These are phyloP conservation scores for Pseudogymnoascus sp. DNA, from an alignment of 2,329 filamentous ascomycete species.

Conservation along the genomic window DNA sequence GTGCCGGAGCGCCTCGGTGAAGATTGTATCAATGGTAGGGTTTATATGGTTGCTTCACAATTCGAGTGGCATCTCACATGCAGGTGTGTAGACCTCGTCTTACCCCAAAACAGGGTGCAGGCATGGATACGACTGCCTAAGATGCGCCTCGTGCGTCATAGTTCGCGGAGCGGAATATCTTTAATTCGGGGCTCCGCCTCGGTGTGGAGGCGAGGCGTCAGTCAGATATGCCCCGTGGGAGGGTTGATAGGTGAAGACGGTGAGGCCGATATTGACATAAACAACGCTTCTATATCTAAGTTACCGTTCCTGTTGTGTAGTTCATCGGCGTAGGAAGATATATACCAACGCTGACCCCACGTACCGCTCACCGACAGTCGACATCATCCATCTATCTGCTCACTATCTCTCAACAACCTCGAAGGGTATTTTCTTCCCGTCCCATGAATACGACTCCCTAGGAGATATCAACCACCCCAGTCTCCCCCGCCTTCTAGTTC, in stretches of 20 bases:
- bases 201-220: not conserved
- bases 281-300: not conserved
- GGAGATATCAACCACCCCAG: not conserved
- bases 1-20: not conserved
- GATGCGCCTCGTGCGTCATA: slow-evolving; percentile 5
- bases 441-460: not conserved
- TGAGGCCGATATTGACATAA: not conserved
- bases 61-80: not conserved
- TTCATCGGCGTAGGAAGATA: not conserved
- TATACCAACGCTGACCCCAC: not conserved
- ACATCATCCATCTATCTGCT: not conserved
- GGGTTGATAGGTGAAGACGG: slow-evolving; percentile 5
- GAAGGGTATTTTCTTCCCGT: not conserved
- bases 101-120: not conserved
- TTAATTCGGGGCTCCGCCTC: not conserved
- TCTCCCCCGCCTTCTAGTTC: not conserved
- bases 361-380: not conserved
- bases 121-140: not conserved
- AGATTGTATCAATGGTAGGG: not conserved
- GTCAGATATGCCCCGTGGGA: not conserved
- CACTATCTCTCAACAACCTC: not conserved
- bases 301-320: not conserved
- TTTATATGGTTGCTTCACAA: slow-evolving; percentile 6
- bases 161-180: slow-evolving; percentile 6
- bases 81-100: not conserved